These are phyloP conservation scores for Fusarium fracticaudum DNA, from an alignment of 2,329 filamentous ascomycete species.

Conservation along the genomic window DNA sequence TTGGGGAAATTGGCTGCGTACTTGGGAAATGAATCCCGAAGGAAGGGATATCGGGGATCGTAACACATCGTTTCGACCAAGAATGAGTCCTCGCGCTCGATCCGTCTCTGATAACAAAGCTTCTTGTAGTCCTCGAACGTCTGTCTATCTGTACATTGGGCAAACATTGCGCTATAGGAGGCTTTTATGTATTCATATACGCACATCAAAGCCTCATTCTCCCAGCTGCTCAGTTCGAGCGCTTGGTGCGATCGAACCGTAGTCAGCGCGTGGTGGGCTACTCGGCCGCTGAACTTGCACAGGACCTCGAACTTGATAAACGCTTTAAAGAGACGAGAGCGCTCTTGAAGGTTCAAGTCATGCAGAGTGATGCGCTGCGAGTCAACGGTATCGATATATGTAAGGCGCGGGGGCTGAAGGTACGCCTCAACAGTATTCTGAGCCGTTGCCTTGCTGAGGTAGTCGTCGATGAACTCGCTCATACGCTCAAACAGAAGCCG, in stretches of 20 bases:
- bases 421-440: background rate
- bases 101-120: background rate
- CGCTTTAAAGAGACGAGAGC: background rate
- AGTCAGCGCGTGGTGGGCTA: background rate
- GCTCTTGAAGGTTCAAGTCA: background rate
- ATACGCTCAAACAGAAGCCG: background rate
- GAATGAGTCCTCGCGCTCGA: background rate
- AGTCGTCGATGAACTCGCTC: background rate
- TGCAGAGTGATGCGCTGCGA: background rate
- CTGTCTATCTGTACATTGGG: background rate
- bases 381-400: background rate
- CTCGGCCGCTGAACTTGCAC: background rate
- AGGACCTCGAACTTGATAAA: background rate
- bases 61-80: background rate
- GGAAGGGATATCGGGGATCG: background rate
- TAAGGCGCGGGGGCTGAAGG: background rate
- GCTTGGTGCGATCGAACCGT: no score
- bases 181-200: conserved; percentile 3
- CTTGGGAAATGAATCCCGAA: accelerated
- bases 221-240: background rate
- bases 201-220: background rate
- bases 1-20: background rate
- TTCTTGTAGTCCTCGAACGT: background rate
- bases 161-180: background rate
- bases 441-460: background rate